Evolutionary conservation across 2,329 filamentous ascomycete species (phyloP).

Genomic region (Stagonosporopsis rhizophila): DNA sequence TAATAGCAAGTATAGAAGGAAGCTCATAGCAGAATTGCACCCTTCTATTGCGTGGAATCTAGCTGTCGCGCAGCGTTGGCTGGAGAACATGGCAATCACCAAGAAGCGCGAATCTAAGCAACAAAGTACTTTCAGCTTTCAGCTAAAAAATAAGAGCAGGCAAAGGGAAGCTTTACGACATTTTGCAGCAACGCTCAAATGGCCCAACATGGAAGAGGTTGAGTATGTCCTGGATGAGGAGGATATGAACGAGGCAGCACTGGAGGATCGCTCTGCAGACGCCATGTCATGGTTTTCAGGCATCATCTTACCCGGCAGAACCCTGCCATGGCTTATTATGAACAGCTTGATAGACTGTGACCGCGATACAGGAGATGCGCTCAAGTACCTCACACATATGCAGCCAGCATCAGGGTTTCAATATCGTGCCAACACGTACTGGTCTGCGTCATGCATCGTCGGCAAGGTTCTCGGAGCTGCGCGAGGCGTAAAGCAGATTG

Average conservation of each 20-base stretch:
- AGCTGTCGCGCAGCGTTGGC: constrained; percentile 76
- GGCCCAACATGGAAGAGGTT: constrained; percentile 74
- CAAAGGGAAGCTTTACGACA: constrained; percentile 73
- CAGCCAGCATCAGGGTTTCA: constrained; percentile 76
- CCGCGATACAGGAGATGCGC: constrained; percentile 69
- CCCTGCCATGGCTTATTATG: constrained; percentile 78
- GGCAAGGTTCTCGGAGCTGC: constrained; percentile 73
- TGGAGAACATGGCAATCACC: constrained; percentile 72
- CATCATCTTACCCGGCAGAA: constrained; percentile 72
- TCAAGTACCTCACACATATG: constrained; percentile 72
- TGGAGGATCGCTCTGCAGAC: constrained; percentile 71
- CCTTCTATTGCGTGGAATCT: constrained; percentile 76
- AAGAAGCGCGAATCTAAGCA: constrained; percentile 59
- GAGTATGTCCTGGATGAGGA: constrained; percentile 67
- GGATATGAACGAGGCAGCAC: constrained; percentile 55
- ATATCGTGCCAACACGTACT: constrained; percentile 79
- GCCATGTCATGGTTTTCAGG: constrained; percentile 81
- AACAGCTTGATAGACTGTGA: constrained; percentile 79
- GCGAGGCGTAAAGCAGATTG: constrained; percentile 73
- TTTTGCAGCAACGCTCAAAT: constrained; percentile 76
- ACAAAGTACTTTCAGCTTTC: constrained; percentile 62
- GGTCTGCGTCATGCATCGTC: constrained; percentile 74
- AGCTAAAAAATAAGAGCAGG: constrained; percentile 68
- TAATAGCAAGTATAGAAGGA: constrained; percentile 68
- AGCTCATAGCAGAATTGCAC: constrained; percentile 69